These are phyloP conservation scores for Coemansia sp. DNA, from an alignment of 192 early-diverging fungal species.

Conservation along the genomic window DNA sequence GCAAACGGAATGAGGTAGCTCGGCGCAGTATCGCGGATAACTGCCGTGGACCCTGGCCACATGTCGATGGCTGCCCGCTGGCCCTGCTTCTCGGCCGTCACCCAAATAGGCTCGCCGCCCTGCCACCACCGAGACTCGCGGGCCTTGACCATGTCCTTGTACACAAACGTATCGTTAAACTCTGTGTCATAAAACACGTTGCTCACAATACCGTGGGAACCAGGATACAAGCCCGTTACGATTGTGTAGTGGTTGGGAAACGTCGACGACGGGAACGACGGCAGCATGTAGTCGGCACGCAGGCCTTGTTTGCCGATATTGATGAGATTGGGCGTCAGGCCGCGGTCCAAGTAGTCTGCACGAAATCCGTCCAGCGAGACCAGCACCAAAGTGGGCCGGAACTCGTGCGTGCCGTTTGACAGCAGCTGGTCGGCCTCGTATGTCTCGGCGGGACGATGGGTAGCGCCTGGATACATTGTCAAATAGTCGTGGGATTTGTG, in stretches of 20 bases:
- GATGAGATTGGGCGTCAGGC: constrained; percentile 62
- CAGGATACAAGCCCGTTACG: constrained; percentile 89
- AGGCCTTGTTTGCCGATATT: constrained; percentile 34
- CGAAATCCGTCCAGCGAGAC: constrained; percentile 87
- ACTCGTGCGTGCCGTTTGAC: constrained; percentile 66
- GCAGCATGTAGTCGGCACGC: constrained; percentile 51
- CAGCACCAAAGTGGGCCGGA: constrained; percentile 70
- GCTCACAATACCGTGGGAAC: constrained; percentile 86
- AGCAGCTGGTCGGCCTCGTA: constrained; percentile 3
- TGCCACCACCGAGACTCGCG: constrained; percentile 77
- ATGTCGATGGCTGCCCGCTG: constrained; percentile 71
- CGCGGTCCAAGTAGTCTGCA: constrained; percentile 75
- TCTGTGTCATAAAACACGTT: constrained; percentile 77
- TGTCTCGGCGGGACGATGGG: constrained; percentile 7
- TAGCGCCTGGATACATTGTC: constrained; percentile 19
- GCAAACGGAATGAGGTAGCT: constrained; percentile 64
- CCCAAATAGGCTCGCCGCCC: constrained; percentile 88
- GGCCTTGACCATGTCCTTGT: constrained; percentile 64
- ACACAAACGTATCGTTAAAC: constrained; percentile 72
- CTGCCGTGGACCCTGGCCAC: constrained; percentile 81
- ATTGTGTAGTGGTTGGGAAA: constrained; percentile 94
- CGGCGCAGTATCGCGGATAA: constrained; percentile 56
- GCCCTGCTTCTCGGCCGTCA: constrained; percentile 73
- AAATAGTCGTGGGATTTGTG: constrained; percentile 18
- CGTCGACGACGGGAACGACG: constrained; percentile 63